Percentiles rank a stretch among this genome's conserved stretches.
Conservation (phyloP, 441 rosid genomes). For the Euphorbia celastroides region DNA sequence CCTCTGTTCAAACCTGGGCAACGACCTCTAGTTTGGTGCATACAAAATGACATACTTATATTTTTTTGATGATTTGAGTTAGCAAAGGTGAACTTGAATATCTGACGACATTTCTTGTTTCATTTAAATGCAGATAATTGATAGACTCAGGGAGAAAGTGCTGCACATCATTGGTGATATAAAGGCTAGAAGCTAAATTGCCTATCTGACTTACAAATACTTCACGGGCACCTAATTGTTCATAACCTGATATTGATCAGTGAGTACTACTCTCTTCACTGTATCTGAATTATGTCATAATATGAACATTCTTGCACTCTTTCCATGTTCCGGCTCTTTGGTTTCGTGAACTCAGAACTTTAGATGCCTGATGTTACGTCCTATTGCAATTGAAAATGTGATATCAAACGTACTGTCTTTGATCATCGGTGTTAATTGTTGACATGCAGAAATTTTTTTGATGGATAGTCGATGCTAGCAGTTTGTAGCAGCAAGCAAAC, state of each 20-base stretch:
- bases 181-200: conserved; percentile 29
- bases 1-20: conserved; percentile 59
- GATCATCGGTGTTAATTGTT: background rate
- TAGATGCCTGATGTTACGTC: background rate
- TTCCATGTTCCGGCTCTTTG: background rate
- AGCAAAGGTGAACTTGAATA: conserved; percentile 9
- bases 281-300: background rate
- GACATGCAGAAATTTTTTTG: background rate
- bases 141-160: conserved; percentile 52
- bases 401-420: background rate
- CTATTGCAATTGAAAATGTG: background rate
- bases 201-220: conserved; percentile 11
- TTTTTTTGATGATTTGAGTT: conserved; percentile 7
- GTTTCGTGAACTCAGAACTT: background rate
- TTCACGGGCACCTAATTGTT: conserved; percentile 1
- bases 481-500: background rate
- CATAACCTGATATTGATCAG: background rate
- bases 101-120: conserved; percentile 11
- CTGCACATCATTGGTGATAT: conserved; percentile 41
- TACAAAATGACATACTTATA: conserved; percentile 3
- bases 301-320: background rate
- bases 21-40: conserved; percentile 50
- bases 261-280: background rate
- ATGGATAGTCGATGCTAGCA: background rate
- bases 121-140: conserved; percentile 41